phyloP scores from a whole-genome alignment of 1,139 yeast genomes.

The Tardiomyces depauwii region DNA sequence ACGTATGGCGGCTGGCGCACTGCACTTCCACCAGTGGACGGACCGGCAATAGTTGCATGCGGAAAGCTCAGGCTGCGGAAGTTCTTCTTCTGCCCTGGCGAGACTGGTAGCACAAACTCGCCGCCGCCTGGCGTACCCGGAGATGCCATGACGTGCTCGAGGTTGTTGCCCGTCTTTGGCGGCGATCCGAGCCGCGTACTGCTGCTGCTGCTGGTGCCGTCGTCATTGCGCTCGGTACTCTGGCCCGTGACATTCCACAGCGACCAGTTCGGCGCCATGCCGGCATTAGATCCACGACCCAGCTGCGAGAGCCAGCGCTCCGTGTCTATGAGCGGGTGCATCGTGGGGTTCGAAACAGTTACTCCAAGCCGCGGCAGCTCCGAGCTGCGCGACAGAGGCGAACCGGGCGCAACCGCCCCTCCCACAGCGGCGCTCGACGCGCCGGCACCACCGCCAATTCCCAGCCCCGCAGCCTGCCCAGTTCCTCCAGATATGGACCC shows the following conservation, averaged over 20 bases:
- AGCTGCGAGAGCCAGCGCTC: background rate
- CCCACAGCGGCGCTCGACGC: background rate
- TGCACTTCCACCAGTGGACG: background rate
- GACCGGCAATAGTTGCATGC: slow-evolving; percentile 3
- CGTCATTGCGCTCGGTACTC: no score
- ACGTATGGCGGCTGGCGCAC: slow-evolving; percentile 3
- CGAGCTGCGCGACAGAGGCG: background rate
- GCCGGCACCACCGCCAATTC: background rate
- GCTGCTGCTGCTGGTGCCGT: no score
- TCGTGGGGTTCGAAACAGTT: background rate
- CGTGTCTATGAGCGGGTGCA: background rate
- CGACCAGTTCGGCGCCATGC: background rate
- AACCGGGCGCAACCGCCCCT: background rate
- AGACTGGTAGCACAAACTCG: background rate
- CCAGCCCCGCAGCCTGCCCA: background rate
- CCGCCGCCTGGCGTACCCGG: background rate
- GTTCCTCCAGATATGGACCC: background rate
- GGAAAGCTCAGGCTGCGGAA: slow-evolving; percentile 14
- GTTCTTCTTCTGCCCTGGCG: slow-evolving; percentile 10
- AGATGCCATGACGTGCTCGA: no score
- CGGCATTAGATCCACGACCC: background rate
- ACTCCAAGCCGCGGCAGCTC: background rate
- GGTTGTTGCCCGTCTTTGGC: no score
- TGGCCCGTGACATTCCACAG: background rate
- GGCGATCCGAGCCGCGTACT: no score